Base-by-base conservation (phyloP, 805 yeast genomes). In the Candida pseudofarinosa region DNA sequence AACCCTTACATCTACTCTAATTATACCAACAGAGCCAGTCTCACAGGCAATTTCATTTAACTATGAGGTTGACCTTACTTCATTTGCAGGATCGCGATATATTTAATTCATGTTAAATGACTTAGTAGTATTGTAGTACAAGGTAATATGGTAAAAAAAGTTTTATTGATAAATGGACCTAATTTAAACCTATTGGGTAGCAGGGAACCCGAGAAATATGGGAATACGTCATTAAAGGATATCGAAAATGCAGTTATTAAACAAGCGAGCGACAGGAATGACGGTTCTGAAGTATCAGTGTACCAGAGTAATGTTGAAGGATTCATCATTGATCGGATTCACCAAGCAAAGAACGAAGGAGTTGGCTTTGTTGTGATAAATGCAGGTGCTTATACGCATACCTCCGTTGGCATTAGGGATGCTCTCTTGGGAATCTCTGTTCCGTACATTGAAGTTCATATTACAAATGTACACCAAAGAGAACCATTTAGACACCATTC, bases 361-460 rank as follows among this genome's bases (percentile, higher is more conserved):
- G 65, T 67, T 26, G 71, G 65, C 1, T 74, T 73, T 49, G 69
- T 74, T 35, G 63, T 74, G 32, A 73, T 74, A 39, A 74, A 74
- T 48, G 79, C 79, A 10, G 79, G 79, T 38, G 79, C 79, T 7
- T 74, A 71, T 51, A 74, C 79, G 2, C 79, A 74, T 47, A 74
- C 79, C 1, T 71, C 77, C 0, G 70, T 74, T 17, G 79, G 74
- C 1, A 62, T 74, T 10, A 65, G 79, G 44, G 79, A 74, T 51
- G 79, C 79, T 3, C 57, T 74, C 32, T 51, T 73, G 32, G 74
- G 73, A 34, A 74, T 74, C 3, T 70, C 68, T 18, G 73, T 74
- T 40, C 79, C 79, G 18, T 74, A 68, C 48, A 61, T 74, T 20
- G 79, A 74, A 51, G 64, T 74, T 4, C 79, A 74, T 52, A 71